A percentile compares a stretch with the other conserved stretches of the same genome.
These are phyloP conservation scores for Schwanniomyces yamadae DNA, from an alignment of 805 yeast genomes.

Conservation along the genomic window DNA sequence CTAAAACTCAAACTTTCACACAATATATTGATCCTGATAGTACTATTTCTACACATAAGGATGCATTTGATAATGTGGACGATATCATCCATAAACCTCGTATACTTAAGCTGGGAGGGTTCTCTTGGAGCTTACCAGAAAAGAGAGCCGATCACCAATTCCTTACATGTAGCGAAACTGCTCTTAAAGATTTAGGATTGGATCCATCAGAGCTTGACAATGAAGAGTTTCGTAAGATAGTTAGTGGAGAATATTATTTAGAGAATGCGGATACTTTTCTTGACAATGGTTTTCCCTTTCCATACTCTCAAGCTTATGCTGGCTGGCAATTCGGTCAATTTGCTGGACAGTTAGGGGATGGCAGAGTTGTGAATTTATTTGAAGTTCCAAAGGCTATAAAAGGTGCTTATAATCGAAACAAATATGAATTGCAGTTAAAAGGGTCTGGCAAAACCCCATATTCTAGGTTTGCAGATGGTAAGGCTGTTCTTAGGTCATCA, in stretches of 20 bases:
- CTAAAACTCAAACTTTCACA: slow-evolving; percentile 31
- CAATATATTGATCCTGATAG: slow-evolving; percentile 28
- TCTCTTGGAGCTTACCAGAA: slow-evolving; percentile 72
- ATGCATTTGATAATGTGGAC: slow-evolving; percentile 29
- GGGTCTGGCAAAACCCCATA: slow-evolving; percentile 93
- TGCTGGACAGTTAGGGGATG: slow-evolving; percentile 98
- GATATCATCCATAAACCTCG: slow-evolving; percentile 38
- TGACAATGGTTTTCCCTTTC: slow-evolving; percentile 46
- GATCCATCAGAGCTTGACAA: slow-evolving; percentile 36
- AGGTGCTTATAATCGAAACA: slow-evolving; percentile 29
- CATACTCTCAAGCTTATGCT: slow-evolving; percentile 90
- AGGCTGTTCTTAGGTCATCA: slow-evolving; percentile 85
- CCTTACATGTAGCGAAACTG: slow-evolving; percentile 57
- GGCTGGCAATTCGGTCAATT: slow-evolving; percentile 96
- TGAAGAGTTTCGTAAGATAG: slow-evolving; percentile 49
- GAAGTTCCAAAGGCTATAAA: slow-evolving; percentile 49
- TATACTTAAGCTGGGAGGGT: slow-evolving; percentile 56
- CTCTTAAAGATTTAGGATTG: slow-evolving; percentile 63
- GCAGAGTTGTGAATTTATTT: slow-evolving; percentile 82
- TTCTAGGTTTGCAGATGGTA: slow-evolving; percentile 95
- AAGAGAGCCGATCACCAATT: slow-evolving; percentile 50
- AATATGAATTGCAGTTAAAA: slow-evolving; percentile 75
- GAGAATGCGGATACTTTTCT: slow-evolving; percentile 26
- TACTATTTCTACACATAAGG: slow-evolving; percentile 21
- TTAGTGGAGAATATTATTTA: slow-evolving; percentile 55